Conservation (phyloP, 306 rosid genomes). For the Cyamopsis tetragonoloba region DNA sequence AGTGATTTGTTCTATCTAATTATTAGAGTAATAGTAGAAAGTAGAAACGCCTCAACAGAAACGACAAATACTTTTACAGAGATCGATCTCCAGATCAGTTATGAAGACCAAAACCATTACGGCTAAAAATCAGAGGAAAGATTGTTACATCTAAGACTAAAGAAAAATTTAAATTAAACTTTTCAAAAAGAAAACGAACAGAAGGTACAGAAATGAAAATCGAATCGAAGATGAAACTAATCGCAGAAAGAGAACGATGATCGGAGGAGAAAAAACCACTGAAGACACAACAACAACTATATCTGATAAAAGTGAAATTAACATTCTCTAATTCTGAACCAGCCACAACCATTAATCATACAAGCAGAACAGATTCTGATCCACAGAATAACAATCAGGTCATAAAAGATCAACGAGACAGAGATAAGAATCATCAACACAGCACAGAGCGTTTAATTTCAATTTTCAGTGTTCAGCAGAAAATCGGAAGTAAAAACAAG, state of each 20-base stretch:
- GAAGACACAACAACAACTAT: neutral
- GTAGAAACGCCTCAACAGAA: slow-evolving; percentile 10
- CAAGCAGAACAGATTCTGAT: slow-evolving; percentile 11
- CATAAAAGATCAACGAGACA: neutral
- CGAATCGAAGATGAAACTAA: neutral
- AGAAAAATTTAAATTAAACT: neutral
- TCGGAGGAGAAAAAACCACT: neutral
- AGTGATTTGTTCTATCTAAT: neutral
- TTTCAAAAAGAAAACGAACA: neutral
- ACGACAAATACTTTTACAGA: slow-evolving; percentile 4
- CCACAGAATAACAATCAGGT: slow-evolving; percentile 12
- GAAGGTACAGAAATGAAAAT: neutral
- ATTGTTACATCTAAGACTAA: neutral
- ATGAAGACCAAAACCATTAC: neutral
- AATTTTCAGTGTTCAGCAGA: neutral
- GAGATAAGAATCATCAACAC: neutral
- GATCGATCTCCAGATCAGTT: slow-evolving; percentile 34
- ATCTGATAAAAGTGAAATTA: neutral
- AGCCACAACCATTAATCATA: neutral
- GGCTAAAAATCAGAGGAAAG: neutral
- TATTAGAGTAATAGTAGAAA: too few species aligned
- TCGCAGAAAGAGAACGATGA: neutral
- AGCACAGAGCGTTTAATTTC: neutral
- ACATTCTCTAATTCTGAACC: neutral
- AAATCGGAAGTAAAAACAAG: neutral